Base-by-base conservation (phyloP, 2,329 filamentous ascomycete species). In the Daldinia sp. region DNA sequence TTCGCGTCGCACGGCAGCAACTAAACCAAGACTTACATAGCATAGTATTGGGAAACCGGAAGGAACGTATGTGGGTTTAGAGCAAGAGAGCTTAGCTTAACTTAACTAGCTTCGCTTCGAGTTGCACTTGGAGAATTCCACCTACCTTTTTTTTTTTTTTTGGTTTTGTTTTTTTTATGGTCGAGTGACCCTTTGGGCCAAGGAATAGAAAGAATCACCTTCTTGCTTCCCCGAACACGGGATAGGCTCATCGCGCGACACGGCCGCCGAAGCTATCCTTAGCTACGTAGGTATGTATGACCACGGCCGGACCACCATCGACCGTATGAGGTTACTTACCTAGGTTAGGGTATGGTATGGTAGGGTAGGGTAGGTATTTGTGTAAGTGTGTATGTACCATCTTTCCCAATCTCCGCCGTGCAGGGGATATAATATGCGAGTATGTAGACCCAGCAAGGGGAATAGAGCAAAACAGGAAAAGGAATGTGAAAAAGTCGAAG, bases 1-100 rank as follows among this genome's bases (percentile, higher is more conserved):
- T 53, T 53, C 33, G 51, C 10, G 69, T 71, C 54, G 53, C 66
- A 71, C 69, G 57, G 18, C 69, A 71, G 69, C 10, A 33, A 23
- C 35, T 39, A 39, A 39, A 10, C 35, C 13, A 39, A 53, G 48
- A 50, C 20, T 50, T 42, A 42, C 18, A 42, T 20, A 20, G 15
- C 6, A 48, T 26, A 9, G 18, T 46, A 39, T 39, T 39, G 35
- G 35, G 35, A 39, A 39, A 15, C 12, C 35, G 35, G 35, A 39
- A 39, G 35, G 35, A 13, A 42, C n/a, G n/a, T 18, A 42, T 42
- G 41, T 44, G 6, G 41, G 44, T 23, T 48, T 13, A 48, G 44
- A 48, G 44, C 20, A 13, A 13, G 44, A 48, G 20, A 48, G 44
- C 26, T 51, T 30, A 33, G 46, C 26, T 48, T 48, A 46, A 46